Conservation (phyloP, 768 basidiomycete genomes). For the Mycena filopes region DNA sequence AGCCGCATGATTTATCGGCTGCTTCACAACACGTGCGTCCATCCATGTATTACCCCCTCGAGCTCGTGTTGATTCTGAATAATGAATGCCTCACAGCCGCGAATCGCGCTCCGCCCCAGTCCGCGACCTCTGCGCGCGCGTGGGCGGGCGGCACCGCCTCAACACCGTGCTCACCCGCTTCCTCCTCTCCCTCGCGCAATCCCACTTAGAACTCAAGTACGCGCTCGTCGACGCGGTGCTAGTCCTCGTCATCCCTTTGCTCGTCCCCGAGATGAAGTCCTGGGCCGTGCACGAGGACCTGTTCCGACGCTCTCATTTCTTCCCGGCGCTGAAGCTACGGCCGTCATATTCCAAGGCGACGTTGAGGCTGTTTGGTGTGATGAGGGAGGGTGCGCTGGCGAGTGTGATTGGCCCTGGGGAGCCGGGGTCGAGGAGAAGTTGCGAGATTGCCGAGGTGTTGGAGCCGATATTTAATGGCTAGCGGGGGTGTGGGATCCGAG, state of each 20-base stretch:
- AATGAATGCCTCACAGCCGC: not conserved
- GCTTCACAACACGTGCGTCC: conserved; percentile 23
- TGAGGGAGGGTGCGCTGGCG: conserved; percentile 3
- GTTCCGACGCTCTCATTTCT: conserved; percentile 18
- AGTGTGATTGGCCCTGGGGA: not conserved
- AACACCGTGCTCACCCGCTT: not conserved
- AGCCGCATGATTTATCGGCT: conserved; percentile 27
- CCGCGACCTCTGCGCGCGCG: not conserved
- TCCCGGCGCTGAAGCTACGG: conserved; percentile 10
- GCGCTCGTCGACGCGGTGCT: conserved; percentile 23
- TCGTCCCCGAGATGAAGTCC: conserved; percentile 5
- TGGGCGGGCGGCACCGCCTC: conserved; percentile 1
- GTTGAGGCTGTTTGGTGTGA: not conserved
- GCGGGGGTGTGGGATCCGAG: too few species aligned
- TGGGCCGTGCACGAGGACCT: conserved; percentile 19
- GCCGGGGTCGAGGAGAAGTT: not conserved
- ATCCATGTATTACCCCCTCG: not conserved
- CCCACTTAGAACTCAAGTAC: not conserved
- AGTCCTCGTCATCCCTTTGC: conserved; percentile 10
- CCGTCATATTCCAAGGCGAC: conserved; percentile 20
- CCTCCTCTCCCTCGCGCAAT: conserved; percentile 4
- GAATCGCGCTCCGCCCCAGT: conserved; percentile 4
- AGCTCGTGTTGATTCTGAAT: not conserved
- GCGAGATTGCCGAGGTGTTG: conserved; percentile 10
- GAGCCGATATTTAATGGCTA: conserved; percentile 17